phyloP scores from a whole-genome alignment of 1,139 yeast genomes.

The Diutina catenulata region DNA sequence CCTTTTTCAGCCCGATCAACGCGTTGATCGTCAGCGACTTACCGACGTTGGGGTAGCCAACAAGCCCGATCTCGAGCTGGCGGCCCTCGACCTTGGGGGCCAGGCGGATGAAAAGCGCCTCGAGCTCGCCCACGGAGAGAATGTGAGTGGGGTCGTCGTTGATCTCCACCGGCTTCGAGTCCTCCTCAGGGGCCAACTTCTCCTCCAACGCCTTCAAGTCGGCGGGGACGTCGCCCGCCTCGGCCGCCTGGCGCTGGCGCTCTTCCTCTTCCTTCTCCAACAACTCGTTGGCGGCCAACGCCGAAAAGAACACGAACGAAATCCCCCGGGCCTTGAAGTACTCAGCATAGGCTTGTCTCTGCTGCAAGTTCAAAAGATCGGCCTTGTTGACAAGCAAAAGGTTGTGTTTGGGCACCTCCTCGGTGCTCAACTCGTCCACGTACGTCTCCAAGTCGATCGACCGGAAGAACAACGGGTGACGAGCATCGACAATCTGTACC shows the following conservation, averaged over 20 bases:
- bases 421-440: constrained; percentile 58
- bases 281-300: constrained; percentile 67
- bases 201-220: constrained; percentile 8
- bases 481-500: constrained; percentile 96
- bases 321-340: constrained; percentile 62
- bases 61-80: constrained; percentile 81
- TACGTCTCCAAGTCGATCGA: constrained; percentile 82
- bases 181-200: constrained; percentile 13
- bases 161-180: constrained; percentile 15
- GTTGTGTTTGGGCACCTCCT: constrained; percentile 36
- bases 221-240: constrained; percentile 9
- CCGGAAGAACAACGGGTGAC: constrained; percentile 85
- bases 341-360: constrained; percentile 78
- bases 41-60: constrained; percentile 84
- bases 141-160: constrained; percentile 43
- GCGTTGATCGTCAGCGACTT: constrained; percentile 95
- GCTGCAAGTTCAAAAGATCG: constrained; percentile 67
- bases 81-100: constrained; percentile 68
- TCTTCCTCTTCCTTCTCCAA: constrained; percentile 49
- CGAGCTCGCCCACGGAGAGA: constrained; percentile 74
- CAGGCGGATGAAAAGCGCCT: constrained; percentile 61
- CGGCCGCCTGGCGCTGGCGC: constrained; percentile 11
- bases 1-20: constrained; percentile 89
- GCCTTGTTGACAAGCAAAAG: constrained; percentile 87
- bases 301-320: constrained; percentile 86